phyloP scores from a whole-genome alignment of 2,329 filamentous ascomycete species.

The Monilinia fructicola region DNA sequence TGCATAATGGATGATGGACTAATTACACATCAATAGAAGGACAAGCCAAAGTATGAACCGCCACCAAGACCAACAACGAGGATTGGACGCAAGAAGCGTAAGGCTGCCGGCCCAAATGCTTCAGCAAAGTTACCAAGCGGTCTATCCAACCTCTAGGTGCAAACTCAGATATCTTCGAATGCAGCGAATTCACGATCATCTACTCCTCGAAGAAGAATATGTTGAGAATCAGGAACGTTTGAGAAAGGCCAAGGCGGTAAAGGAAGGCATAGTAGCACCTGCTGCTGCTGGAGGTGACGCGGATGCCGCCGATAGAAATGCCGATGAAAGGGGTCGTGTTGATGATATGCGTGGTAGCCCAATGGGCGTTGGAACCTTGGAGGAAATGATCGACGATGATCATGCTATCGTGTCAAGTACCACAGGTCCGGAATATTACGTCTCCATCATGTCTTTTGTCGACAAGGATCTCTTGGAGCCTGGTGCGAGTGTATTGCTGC shows the following conservation, averaged over 20 bases:
- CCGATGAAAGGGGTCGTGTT: constrained; percentile 90
- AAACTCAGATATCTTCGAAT: constrained; percentile 95
- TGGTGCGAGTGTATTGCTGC: constrained; percentile 88
- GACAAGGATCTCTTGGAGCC: constrained; percentile 98
- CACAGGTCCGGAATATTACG: constrained; percentile 97
- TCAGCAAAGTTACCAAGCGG: constrained; percentile 87
- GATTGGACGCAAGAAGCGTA: constrained; percentile 98
- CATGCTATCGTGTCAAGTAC: constrained; percentile 98
- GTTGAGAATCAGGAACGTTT: constrained; percentile 98
- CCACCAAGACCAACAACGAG: constrained; percentile 95
- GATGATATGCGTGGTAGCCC: constrained; percentile 98
- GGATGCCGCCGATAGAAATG: constrained; percentile 79
- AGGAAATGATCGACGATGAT: constrained; percentile 99
- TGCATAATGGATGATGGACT: constrained; percentile 24
- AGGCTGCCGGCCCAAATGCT: constrained; percentile 86
- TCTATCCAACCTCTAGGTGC: constrained; percentile 95
- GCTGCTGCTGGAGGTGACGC: constrained; percentile 60
- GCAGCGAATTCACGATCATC: constrained; percentile 97
- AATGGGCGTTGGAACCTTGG: constrained; percentile 96
- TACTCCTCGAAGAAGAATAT: constrained; percentile 95
- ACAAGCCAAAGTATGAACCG: constrained; percentile 99
- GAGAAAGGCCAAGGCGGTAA: constrained; percentile 83
- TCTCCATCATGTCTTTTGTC: constrained; percentile 99
- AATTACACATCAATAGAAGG: constrained; percentile 65
- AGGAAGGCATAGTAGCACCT: constrained; percentile 61